These are phyloP conservation scores for Hygrophila difformis DNA, from an alignment of 257 asterid species.

Conservation along the genomic window DNA sequence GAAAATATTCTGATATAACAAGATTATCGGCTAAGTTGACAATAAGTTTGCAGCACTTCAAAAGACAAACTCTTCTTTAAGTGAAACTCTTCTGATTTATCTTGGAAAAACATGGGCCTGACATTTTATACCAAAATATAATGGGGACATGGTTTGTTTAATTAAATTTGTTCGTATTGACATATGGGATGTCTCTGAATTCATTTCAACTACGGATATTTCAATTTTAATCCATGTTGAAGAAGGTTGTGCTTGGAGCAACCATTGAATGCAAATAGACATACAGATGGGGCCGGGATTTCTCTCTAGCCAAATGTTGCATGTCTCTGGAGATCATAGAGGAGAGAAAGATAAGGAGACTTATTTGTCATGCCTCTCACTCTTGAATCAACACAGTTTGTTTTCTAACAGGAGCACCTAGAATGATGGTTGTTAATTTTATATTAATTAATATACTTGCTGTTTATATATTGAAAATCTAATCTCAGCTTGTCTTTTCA, in stretches of 20 bases:
- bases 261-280: not conserved
- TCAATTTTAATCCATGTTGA: slow-evolving; percentile 6
- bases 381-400: slow-evolving; percentile 8
- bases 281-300: not conserved
- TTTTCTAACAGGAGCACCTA: not conserved
- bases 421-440: slow-evolving; percentile 13
- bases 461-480: slow-evolving; percentile 13
- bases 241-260: slow-evolving; percentile 4
- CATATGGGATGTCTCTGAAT: slow-evolving; percentile 3
- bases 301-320: slow-evolving; percentile 2
- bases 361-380: slow-evolving; percentile 15
- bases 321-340: not conserved
- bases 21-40: not conserved
- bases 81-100: not conserved
- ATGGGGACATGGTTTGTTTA: too few relatives aligned
- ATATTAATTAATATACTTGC: slow-evolving; percentile 14
- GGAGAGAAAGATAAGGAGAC: too few relatives aligned
- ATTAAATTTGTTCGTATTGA: slow-evolving; percentile 1
- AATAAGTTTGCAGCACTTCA: too few relatives aligned
- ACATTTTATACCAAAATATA: not conserved
- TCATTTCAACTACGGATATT: not conserved
- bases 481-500: slow-evolving; percentile 24
- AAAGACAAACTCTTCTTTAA: not conserved
- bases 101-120: not conserved
- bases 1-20: not conserved